Evolutionary conservation across 2,329 filamentous ascomycete species (phyloP).

Genomic region (Arthrobotrys iridis): DNA sequence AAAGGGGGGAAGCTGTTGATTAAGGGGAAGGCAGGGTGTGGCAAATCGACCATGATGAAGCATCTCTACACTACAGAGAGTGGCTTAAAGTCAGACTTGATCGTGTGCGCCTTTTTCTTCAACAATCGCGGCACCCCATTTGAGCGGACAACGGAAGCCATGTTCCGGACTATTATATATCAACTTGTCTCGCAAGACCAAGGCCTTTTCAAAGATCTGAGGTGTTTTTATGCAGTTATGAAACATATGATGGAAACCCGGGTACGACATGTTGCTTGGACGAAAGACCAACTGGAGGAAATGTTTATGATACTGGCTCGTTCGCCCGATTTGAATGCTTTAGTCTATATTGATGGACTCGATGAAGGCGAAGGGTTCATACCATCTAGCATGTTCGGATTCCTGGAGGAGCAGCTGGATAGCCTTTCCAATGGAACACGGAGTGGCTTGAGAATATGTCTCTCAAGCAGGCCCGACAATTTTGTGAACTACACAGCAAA

Average conservation of each 20-base stretch:
- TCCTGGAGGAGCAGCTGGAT: neutral
- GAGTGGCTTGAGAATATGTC: neutral
- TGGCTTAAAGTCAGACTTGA: too few species aligned
- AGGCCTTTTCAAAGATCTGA: neutral
- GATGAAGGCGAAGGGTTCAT: neutral
- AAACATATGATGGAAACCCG: neutral
- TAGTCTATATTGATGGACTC: neutral
- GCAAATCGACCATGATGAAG: constrained; percentile 50
- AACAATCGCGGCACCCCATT: constrained; percentile 25
- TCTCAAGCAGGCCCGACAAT: neutral
- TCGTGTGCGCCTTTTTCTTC: constrained; percentile 50
- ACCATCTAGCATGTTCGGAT: neutral
- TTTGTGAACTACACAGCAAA: neutral
- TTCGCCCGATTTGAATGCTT: neutral
- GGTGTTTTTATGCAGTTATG: neutral
- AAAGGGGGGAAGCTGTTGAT: constrained; percentile 13
- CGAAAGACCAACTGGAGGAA: neutral
- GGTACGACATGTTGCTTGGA: neutral
- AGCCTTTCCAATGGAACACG: neutral
- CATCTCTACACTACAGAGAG: too few species aligned
- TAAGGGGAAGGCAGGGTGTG: constrained; percentile 51
- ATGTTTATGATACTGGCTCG: neutral
- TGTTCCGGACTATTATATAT: constrained; percentile 52
- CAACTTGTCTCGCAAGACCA: constrained; percentile 19
- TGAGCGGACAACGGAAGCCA: constrained; percentile 34